Evolutionary conservation across 2,329 filamentous ascomycete genomes (phyloP), one percentile per base, ranked within the genome.

Genomic region (Stagonosporopsis rhizophila): DNA sequence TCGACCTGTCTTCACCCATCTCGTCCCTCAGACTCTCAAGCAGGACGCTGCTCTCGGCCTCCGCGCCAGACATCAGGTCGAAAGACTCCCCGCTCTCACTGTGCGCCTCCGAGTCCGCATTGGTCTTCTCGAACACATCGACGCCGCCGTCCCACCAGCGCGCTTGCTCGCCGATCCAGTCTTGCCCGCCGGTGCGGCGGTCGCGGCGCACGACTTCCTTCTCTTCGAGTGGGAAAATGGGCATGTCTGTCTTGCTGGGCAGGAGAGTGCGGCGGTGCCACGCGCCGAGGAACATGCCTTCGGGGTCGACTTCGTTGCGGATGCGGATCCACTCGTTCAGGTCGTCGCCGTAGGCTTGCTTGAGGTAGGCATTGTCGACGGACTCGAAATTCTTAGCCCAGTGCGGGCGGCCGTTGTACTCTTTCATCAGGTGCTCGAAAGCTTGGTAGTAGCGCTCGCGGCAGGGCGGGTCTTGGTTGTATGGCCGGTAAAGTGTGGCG

Each of bases 321-420:
- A 96, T 82, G 25, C 81, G 78, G 37, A 89, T 80, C 84, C 89
- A 96, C 42, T 84, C 78, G 17, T 81, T 77, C 56, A 96, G 80
- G 44, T 88, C 79, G n/a, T 81, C 75, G 37, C 88, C 88, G 72
- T 95, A 96, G 74, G 91, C 86, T 1, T 75, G 73, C 56, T 85
- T 82, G 39, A 96, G 82, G 27, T 90, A 86, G 0, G 79, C 68
- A 11, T 84, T 82, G 5, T 81, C 78, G 4, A 84, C 81, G 8
- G 83, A 82, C 22, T 68, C 80, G 75, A 96, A 96, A 74, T 96
- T 96, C 83, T 96, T 96, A 7, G 92, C 92, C 91, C 92, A 96
- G 77, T 96, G 92, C 17, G 92, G 92, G 41, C 85, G 85, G 8
- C 89, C 92, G 48, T 89, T 90, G 65, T 96, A 80, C 40, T 96